These are phyloP conservation scores for Claviceps spartinae DNA, from an alignment of 2,329 filamentous ascomycete genomes.

Conservation along the genomic window DNA sequence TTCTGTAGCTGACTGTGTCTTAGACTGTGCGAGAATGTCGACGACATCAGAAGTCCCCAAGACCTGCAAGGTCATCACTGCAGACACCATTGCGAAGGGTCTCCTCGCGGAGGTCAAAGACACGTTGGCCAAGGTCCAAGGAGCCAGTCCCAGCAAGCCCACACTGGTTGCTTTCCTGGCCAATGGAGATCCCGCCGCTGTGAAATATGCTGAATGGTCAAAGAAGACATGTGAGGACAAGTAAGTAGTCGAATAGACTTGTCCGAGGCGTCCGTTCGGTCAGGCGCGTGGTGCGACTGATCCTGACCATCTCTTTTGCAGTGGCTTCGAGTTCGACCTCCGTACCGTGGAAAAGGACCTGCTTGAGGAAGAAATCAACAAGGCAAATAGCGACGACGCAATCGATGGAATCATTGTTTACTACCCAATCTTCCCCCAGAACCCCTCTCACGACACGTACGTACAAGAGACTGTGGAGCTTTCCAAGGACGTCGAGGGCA, in stretches of 20 bases:
- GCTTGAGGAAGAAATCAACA: conserved; percentile 77
- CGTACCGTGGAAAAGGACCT: conserved; percentile 73
- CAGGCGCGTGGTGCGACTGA: conserved; percentile 6
- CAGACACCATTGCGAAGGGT: conserved; percentile 72
- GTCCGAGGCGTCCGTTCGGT: background rate
- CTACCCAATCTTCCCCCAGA: conserved; percentile 81
- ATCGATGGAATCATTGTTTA: conserved; percentile 94
- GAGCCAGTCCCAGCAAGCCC: conserved; percentile 42
- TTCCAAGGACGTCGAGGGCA: conserved; percentile 86
- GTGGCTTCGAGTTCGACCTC: conserved; percentile 81
- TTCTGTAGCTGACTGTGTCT: too few species aligned
- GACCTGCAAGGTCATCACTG: conserved; percentile 87
- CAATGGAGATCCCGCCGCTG: conserved; percentile 78
- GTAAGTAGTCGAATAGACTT: conserved; percentile 39
- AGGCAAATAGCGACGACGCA: conserved; percentile 62
- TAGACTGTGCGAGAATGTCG: conserved; percentile 9
- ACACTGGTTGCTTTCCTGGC: conserved; percentile 84
- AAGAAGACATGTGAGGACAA: conserved; percentile 93
- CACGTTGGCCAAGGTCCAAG: conserved; percentile 57
- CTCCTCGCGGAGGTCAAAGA: conserved; percentile 67
- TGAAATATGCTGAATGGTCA: conserved; percentile 94
- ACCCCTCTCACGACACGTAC: conserved; percentile 81
- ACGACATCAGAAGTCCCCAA: conserved; percentile 32
- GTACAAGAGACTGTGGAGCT: conserved; percentile 88
- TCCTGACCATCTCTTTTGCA: conserved; percentile 19